Evolutionary conservation across 495 filamentous ascomycete species (phyloP), one percentile per base, ranked within the genome.

Genomic region (Penicillium taxi): DNA sequence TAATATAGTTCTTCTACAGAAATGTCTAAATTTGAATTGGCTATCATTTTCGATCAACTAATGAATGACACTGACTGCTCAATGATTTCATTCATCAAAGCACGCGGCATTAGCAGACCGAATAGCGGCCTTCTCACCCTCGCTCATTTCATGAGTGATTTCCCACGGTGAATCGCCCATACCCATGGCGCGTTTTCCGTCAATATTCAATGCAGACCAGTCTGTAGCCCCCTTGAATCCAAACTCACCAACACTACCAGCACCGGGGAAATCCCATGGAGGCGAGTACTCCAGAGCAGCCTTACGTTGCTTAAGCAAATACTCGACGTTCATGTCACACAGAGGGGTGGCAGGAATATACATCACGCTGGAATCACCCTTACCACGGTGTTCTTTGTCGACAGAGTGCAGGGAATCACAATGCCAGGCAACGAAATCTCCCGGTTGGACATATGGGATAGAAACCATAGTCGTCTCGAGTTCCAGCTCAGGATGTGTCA

Each of bases 341-440:
- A 86, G 69, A 2, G 88, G 87, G 29, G 82, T 89, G 6, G 82
- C 77, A 0, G 88, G 88, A 38, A 95, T 93, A 47, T 95, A 94
- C 25, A 95, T 50, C 1, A 94, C 88, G 30, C 79, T 84, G 0
- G 80, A 81, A 52, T 94, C 88, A 0, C 66, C 58, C 11, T 51
- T 64, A 4, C 88, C 88, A 2, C 59, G 61, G 53, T 95, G 88
- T 6, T 77, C 61, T 34, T 77, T 83, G 50, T 95, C 88, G 1
- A 95, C 88, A 0, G 84, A 78, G 48, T 95, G 88, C 77, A 48
- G 73, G 56, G 78, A 42, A 32, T 94, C 88, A 48, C 87, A 94
- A 57, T 95, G 88, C 88, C 88, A 95, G 2, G 79, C 78, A 1
- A 95, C 87, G 53, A 81, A 93, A 53, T 94, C 88, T 2, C 88